A percentile compares a stretch with the other conserved stretches of the same genome.
phyloP scores from a whole-genome alignment of 768 basidiomycete species.

The Psilocybe azurescens region DNA sequence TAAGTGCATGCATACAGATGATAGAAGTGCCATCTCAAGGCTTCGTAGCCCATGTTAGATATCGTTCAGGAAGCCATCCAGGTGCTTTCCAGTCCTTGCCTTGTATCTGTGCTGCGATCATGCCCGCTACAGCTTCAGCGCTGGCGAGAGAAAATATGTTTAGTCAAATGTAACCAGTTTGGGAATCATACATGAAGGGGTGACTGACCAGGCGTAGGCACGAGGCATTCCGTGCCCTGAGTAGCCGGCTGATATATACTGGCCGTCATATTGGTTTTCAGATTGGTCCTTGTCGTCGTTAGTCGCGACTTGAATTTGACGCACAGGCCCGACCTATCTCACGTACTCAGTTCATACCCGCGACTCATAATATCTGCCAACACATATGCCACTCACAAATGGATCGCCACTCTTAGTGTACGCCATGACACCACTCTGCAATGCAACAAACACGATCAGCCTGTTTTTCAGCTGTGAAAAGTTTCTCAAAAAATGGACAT shows the following conservation, averaged over 20 bases:
- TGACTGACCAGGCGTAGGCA: conserved; percentile 67
- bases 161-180: too few species aligned
- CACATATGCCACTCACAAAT: conserved; percentile 57
- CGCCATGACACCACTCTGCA: conserved; percentile 85
- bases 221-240: conserved; percentile 85
- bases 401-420: conserved; percentile 67
- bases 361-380: not conserved
- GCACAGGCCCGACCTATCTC: conserved; percentile 36
- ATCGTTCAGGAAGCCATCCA: conserved; percentile 13
- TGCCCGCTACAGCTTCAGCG: conserved; percentile 49
- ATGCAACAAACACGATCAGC: not conserved
- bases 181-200: not conserved
- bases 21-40: not conserved
- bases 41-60: conserved; percentile 14
- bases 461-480: not conserved
- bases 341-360: not conserved
- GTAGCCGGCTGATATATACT: conserved; percentile 77
- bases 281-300: conserved; percentile 8
- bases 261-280: conserved; percentile 47
- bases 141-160: conserved; percentile 34
- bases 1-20: not conserved
- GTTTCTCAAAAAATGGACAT: conserved; percentile 21
- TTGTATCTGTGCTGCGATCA: conserved; percentile 12
- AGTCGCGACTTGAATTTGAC: conserved; percentile 21
- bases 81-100: conserved; percentile 10